A percentile compares a stretch with the other conserved stretches of the same genome.
These are phyloP conservation scores for Amanita jacksonii DNA, from an alignment of 768 basidiomycete species.

Conservation along the genomic window DNA sequence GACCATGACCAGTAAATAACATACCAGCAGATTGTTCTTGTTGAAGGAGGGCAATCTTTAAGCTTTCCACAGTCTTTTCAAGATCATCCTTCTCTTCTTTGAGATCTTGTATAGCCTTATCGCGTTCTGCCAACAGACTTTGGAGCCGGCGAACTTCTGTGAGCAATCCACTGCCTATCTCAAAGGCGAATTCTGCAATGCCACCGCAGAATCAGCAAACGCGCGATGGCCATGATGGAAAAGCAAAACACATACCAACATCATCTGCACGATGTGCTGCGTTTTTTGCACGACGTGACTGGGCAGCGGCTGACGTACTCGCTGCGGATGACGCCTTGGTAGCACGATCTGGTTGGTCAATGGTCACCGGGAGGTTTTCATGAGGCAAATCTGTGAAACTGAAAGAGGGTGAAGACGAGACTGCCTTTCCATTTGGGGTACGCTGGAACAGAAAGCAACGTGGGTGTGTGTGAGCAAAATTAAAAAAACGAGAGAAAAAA, in stretches of 20 bases:
- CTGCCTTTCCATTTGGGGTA: slow-evolving; percentile 33
- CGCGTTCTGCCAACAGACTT: slow-evolving; percentile 81
- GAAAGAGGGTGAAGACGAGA: slow-evolving; percentile 35
- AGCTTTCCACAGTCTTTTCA: slow-evolving; percentile 66
- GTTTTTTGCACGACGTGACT: slow-evolving; percentile 84
- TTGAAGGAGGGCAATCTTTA: slow-evolving; percentile 62
- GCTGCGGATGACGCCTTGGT: slow-evolving; percentile 32
- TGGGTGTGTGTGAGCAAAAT: too few species aligned
- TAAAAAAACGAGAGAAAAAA: too few species aligned
- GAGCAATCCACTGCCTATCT: slow-evolving; percentile 88
- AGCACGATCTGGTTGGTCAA: slow-evolving; percentile 51
- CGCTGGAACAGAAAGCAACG: slow-evolving; percentile 22
- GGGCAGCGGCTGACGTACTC: slow-evolving; percentile 63
- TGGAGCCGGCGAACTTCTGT: slow-evolving; percentile 90
- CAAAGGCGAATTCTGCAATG: slow-evolving; percentile 86
- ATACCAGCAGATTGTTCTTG: slow-evolving; percentile 77
- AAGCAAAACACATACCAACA: slow-evolving; percentile 49
- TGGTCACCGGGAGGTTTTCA: slow-evolving; percentile 17
- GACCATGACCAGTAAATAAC: too few species aligned
- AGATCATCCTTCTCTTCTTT: slow-evolving; percentile 89
- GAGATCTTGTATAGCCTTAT: slow-evolving; percentile 86
- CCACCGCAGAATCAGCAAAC: slow-evolving; percentile 13
- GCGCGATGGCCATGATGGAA: not conserved
- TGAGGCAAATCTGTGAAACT: slow-evolving; percentile 44
- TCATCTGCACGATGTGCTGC: slow-evolving; percentile 86